Conservation (phyloP, 2,329 filamentous ascomycete genomes). For the Lecanicillium sp. region DNA sequence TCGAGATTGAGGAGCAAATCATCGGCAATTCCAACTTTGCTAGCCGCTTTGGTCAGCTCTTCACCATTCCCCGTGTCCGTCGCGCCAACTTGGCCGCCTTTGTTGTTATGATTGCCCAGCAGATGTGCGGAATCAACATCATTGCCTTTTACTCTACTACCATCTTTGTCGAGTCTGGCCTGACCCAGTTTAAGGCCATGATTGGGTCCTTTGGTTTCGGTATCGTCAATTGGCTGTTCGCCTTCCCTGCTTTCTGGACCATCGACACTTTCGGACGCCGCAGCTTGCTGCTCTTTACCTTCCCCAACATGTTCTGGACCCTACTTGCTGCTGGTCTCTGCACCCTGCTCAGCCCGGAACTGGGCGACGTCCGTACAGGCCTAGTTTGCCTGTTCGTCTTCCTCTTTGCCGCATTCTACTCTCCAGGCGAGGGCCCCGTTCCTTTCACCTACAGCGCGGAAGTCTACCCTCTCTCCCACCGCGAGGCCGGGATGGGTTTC, state of each 20-base stretch:
- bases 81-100: slow-evolving; percentile 71
- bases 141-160: slow-evolving; percentile 71
- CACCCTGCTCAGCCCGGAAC: slow-evolving; percentile 42
- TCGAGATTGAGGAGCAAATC: slow-evolving; percentile 53
- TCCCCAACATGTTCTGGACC: slow-evolving; percentile 38
- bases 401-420: slow-evolving; percentile 47
- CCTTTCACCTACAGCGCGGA: slow-evolving; percentile 65
- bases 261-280: slow-evolving; percentile 54
- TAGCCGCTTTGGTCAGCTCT: slow-evolving; percentile 57
- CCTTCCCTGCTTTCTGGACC: slow-evolving; percentile 52
- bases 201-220: slow-evolving; percentile 54
- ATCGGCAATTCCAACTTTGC: slow-evolving; percentile 49
- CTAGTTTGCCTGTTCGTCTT: slow-evolving; percentile 51
- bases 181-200: slow-evolving; percentile 48
- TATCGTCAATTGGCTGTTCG: slow-evolving; percentile 52
- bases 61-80: slow-evolving; percentile 64
- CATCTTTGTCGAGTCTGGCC: slow-evolving; percentile 53
- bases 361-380: slow-evolving; percentile 30
- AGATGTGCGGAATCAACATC: slow-evolving; percentile 67
- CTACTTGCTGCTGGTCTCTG: slow-evolving; percentile 41
- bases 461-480: slow-evolving; percentile 63
- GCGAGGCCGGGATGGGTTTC: slow-evolving; percentile 66
- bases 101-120: slow-evolving; percentile 73
- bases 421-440: slow-evolving; percentile 56
- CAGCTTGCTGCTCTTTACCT: slow-evolving; percentile 40